Evolutionary conservation across 2,329 filamentous ascomycete species (phyloP).

Genomic region (Arthrobotrys iridis): DNA sequence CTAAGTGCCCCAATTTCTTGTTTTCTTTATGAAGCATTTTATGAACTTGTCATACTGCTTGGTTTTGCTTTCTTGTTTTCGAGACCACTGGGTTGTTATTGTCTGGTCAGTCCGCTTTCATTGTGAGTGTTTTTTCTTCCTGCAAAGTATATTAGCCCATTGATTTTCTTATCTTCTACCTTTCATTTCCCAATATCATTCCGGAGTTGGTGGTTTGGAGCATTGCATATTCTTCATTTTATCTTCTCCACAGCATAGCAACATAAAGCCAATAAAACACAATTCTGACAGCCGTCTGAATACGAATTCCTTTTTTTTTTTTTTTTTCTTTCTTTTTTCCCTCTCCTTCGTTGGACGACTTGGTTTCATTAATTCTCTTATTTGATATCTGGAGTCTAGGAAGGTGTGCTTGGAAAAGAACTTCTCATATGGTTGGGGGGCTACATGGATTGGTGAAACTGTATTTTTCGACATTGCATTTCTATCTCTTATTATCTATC

Average conservation of each 20-base stretch:
- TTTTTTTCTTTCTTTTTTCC: neutral
- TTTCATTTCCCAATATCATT: constrained; percentile 34
- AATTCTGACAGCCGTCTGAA: constrained; percentile 30
- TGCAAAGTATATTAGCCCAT: constrained; percentile 16
- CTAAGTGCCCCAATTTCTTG: constrained; percentile 3
- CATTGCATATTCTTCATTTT: constrained; percentile 18
- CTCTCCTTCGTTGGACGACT: constrained; percentile 1
- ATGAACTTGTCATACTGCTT: neutral
- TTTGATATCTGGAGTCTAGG: neutral
- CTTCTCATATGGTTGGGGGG: constrained; percentile 1
- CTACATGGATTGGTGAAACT: constrained; percentile 10
- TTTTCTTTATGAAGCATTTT: constrained; percentile 25
- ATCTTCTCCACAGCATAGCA: constrained; percentile 11
- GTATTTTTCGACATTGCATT: neutral
- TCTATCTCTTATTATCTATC: constrained; percentile 1
- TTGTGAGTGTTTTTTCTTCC: neutral
- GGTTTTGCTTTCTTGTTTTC: neutral
- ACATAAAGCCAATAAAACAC: constrained; percentile 33
- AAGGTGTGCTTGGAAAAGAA: constrained; percentile 17
- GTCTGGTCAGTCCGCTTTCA: neutral
- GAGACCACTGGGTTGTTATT: neutral
- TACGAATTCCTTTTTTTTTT: constrained; percentile 30
- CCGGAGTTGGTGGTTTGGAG: constrained; percentile 53
- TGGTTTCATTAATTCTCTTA: constrained; percentile 10
- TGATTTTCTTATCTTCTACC: constrained; percentile 7